Evolutionary conservation across 106 monocot species (phyloP).

Genomic region (Xerophyta viscosa): DNA sequence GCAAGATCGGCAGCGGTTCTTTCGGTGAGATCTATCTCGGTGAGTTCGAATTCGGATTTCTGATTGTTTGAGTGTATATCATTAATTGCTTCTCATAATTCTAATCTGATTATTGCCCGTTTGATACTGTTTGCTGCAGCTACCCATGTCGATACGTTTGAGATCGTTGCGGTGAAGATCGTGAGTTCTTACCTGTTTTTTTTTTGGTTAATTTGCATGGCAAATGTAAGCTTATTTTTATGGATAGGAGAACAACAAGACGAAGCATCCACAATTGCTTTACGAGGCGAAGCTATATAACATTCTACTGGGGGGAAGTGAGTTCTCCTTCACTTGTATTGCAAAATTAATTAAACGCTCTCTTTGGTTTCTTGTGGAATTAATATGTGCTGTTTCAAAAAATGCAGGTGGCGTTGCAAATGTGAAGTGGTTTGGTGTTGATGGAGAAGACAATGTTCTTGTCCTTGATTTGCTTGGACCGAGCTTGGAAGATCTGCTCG

Average conservation of each 20-base stretch:
- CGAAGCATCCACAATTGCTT: constrained; percentile 86
- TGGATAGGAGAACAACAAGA: constrained; percentile 78
- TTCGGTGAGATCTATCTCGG: constrained; percentile 94
- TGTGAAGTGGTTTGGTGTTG: constrained; percentile 79
- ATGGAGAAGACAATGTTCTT: constrained; percentile 85
- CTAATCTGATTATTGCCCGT: background rate
- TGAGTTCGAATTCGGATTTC: constrained; percentile 7
- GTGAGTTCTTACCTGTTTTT: constrained; percentile 29
- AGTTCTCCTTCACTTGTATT: constrained; percentile 4
- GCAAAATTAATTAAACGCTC: too few relatives aligned
- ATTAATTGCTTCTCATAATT: background rate
- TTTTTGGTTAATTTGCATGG: too few relatives aligned
- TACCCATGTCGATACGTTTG: constrained; percentile 78
- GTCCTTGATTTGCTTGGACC: constrained; percentile 91
- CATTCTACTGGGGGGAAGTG: constrained; percentile 88
- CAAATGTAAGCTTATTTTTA: background rate
- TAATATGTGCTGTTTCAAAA: background rate
- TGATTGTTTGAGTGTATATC: background rate
- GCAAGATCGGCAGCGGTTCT: constrained; percentile 91
- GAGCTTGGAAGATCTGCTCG: constrained; percentile 88
- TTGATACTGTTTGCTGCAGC: constrained; percentile 37
- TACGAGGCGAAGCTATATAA: constrained; percentile 98
- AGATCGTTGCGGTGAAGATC: constrained; percentile 95
- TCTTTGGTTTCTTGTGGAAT: background rate
- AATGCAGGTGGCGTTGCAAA: constrained; percentile 80